Percentiles rank a stretch among this genome's conserved stretches.
Conservation (phyloP, 441 rosid species). For the Aquilaria agallochum region DNA sequence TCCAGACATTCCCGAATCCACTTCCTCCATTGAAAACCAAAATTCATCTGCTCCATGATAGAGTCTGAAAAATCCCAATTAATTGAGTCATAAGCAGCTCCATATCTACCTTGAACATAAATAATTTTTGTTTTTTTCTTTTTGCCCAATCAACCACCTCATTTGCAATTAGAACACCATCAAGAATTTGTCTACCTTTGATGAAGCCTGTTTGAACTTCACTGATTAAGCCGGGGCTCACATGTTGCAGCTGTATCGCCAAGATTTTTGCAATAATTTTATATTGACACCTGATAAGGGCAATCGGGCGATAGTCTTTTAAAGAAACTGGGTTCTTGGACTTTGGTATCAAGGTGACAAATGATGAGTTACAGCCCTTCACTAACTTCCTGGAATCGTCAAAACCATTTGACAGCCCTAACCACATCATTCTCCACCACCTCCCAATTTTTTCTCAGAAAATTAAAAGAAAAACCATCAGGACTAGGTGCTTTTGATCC, state of each 20-base stretch:
- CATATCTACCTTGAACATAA: background rate
- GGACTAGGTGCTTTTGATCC: background rate
- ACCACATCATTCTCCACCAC: background rate
- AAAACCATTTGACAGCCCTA: background rate
- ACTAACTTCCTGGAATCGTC: background rate
- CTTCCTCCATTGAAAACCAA: background rate
- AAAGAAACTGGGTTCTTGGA: background rate
- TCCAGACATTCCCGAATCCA: background rate
- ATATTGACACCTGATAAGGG: too few relatives aligned
- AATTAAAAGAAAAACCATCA: background rate
- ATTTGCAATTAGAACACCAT: background rate
- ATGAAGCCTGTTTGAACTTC: background rate
- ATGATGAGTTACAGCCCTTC: background rate
- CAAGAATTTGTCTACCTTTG: background rate
- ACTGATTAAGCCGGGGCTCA: background rate
- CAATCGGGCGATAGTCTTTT: background rate
- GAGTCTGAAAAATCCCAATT: background rate
- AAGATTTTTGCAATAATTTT: too few relatives aligned
- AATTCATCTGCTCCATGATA: too few relatives aligned
- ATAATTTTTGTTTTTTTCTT: background rate
- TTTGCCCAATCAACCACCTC: background rate
- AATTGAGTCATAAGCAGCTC: background rate
- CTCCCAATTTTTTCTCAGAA: background rate
- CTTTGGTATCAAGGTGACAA: background rate
- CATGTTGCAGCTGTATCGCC: too few relatives aligned